These are phyloP conservation scores for Furcasterigmium sp. DNA, from an alignment of 2,329 filamentous ascomycete genomes.

Conservation along the genomic window DNA sequence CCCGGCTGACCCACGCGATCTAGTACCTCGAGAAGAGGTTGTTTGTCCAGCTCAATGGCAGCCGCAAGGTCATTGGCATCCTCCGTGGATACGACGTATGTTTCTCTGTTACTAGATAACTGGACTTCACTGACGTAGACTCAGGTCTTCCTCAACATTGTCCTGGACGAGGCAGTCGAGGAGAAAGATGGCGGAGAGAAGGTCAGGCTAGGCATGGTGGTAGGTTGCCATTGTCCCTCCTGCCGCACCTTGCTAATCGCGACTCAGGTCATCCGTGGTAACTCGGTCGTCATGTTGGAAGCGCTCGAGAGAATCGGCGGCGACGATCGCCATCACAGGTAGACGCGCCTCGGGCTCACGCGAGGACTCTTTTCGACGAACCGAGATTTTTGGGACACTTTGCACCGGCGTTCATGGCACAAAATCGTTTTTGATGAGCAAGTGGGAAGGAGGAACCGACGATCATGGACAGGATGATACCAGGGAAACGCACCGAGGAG, in stretches of 20 bases:
- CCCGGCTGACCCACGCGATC: constrained; percentile 2
- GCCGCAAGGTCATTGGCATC: constrained; percentile 92
- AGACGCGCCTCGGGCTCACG: neutral
- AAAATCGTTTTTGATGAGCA: neutral
- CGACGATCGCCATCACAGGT: constrained; percentile 41
- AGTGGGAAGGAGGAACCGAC: neutral
- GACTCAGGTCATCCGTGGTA: constrained; percentile 81
- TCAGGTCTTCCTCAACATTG: constrained; percentile 98
- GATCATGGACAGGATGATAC: constrained; percentile 12
- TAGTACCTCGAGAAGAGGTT: constrained; percentile 99
- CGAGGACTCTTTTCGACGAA: neutral
- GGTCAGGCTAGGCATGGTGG: constrained; percentile 85
- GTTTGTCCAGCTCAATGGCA: constrained; percentile 96
- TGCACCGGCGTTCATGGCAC: constrained; percentile 3
- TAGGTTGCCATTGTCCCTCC: constrained; percentile 40
- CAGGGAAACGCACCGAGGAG: constrained; percentile 8
- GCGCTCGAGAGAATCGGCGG: constrained; percentile 65
- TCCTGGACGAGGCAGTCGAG: constrained; percentile 93
- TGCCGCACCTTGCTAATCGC: constrained; percentile 16
- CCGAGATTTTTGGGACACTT: neutral
- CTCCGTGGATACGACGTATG: constrained; percentile 91
- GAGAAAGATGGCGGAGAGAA: constrained; percentile 92
- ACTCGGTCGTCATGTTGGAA: constrained; percentile 98
- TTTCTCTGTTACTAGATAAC: too few species aligned
- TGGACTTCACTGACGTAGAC: constrained; percentile 14